Evolutionary conservation across 257 asterid species (phyloP), one percentile per base, ranked within the genome.

Genomic region (Solanum arcanum): DNA sequence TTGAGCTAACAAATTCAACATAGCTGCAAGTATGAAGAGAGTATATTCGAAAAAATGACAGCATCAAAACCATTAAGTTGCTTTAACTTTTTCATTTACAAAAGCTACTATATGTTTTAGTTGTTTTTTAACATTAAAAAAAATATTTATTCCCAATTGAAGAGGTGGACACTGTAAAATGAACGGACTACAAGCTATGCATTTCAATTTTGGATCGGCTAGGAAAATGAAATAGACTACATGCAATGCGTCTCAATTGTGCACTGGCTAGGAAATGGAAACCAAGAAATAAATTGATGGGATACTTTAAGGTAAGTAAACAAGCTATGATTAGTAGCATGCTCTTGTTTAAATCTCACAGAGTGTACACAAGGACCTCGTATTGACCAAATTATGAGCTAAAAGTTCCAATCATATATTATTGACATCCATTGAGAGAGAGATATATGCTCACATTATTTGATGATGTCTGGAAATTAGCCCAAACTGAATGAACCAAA

Each of bases 401-500:
- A 81, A 13, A 49, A 23, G 7, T 81, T 47, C 42, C 46, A 81
- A 78, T 81, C 44, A 81, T n/a, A 81, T 81, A 47, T 60, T 46
- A 46, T 7, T 27, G 84, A 3, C 84, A 78, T 27, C 84, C 10
- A 78, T 27, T 46, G 37, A 42, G 69, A 76, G 83, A 27, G 78
- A 16, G 74, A 11, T 85, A 20, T 23, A 25, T 72, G 82, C 95
- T 90, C 89, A 96, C 99, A 91, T 96, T 96, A 91, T 90, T 90
- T 82, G 94, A 80, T 60, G 95, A 94, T 52, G 98, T 94, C 94
- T 96, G 99, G 91, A 96, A 96, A 89, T 96, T 96, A 64, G 95
- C 98, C 99, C 98, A 96, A 77, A 96, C 92, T 42, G 99, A 96
- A 91, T 96, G 99, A 83, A 96, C 90, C 89, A 95, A 90, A 91